Evolutionary conservation across 75 land plant genomes (phyloP), one percentile per base, ranked within the genome.

Genomic region (Adiantum capillusveneris): DNA sequence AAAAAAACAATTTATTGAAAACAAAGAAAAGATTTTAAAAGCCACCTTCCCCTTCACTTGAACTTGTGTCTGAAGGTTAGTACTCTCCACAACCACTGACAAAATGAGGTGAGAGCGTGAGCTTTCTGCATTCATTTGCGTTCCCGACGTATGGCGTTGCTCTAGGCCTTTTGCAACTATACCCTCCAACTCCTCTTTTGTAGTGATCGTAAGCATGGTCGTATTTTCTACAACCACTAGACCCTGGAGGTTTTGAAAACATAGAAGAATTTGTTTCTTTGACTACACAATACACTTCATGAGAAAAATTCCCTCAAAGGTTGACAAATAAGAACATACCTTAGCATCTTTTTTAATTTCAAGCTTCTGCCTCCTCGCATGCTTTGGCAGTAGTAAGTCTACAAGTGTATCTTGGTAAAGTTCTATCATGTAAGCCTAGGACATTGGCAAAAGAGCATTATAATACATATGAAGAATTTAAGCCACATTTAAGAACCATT

Each of bases 121-220:
- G 72, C 99, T 95, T 68, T 95, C 84, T 60, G 89, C 89, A 75
- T 95, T 95, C 89, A 95, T 95, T 25, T 87, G 82, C 39, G 97
- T 95, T 30, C 88, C 97, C 26, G 89, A 76, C 1, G 71, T 79
- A 64, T 95, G 97, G 11, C 97, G 66, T 54, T 65, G 74, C 46
- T 90, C 92, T 31, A 82, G 68, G 31, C 97, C 99, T 70, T 68
- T 82, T 25, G 60, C 57, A 18, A 87, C 81, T 48, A 95, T 72
- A 36, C 58, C 39, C 53, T 68, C 80, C 56, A 95, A 36, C 53
- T 95, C 99, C 20, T 90, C 97, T 58, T 28, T 66, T 37, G 71
- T 68, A 42, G 84, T 69, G 31, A 95, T 72, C 1, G 88, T 48
- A 17, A 79, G 25, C 17, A 79, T 45, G 0, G 92, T 87, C 11